Evolutionary conservation across 306 rosid species (phyloP), one percentile per base, ranked within the genome.

Genomic region (Corylus avellana): DNA sequence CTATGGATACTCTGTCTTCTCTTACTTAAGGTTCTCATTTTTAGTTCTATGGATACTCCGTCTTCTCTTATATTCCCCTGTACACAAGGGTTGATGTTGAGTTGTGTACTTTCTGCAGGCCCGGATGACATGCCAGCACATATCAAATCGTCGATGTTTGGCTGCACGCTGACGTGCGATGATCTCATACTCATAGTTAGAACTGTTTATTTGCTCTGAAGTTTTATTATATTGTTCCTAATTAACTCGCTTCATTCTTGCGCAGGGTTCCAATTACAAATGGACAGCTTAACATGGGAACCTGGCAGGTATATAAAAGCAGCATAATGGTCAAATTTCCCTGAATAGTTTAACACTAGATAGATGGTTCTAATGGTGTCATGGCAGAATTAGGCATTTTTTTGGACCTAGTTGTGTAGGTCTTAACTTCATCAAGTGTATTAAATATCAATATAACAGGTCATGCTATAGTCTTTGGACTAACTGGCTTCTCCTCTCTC

Each of bases 121-220:
- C 89, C 92, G 3, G 98, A 95, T 80, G 98, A 92, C 92, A 95
- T 95, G 98, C 98, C 97, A 1, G 98, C 98, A 10, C 98, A 95
- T 75, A 93, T 95, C 56, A 95, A 92, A 81, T 91, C 98, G n/a
- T 95, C 98, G 0, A 91, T 95, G 94, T 90, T 95, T 87, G 98
- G 98, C 77, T 85, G 91, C 84, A 47, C 93, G 35, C 91, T 95
- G 63, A 91, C 87, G 98, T 95, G 70, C 77, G 88, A 76, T 72
- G 29, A 76, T 54, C 70, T 75, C 58, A 72, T 81, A 57, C 59
- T 77, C 67, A 53, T 9, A 67, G 67, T 68, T 70, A 32, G 58
- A 77, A 74, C 70, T 72, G 51, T 75, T 80, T 67, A 32, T 29
- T 63, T 67, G 59, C 71, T 75, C 61, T 74, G 80, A 82, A 73